Conservation (phyloP, 2,329 filamentous ascomycete species). For the Ceratocystis harringtonii region DNA sequence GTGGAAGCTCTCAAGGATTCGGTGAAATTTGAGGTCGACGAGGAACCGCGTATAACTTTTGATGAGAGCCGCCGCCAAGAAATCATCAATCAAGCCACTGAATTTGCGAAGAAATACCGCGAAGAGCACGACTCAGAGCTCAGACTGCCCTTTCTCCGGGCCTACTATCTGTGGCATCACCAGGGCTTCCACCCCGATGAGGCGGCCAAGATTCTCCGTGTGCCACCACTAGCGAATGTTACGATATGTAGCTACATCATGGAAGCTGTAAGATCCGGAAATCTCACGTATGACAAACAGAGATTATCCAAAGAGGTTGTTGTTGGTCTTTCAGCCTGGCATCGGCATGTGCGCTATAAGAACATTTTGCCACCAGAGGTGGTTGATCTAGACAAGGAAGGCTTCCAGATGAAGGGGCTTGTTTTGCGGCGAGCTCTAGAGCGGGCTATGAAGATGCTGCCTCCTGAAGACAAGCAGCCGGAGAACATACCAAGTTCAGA, state of each 20-base stretch:
- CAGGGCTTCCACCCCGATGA: conserved; percentile 32
- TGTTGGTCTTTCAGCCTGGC: conserved; percentile 13
- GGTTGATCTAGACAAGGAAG: conserved; percentile 2
- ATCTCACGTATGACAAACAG: conserved; percentile 33
- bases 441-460: conserved; percentile 8
- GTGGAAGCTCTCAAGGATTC: conserved; percentile 18
- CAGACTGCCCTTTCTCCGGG: conserved; percentile 30
- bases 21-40: conserved; percentile 21
- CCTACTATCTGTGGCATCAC: conserved; percentile 52
- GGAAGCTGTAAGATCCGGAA: conserved; percentile 36
- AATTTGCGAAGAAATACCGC: conserved; percentile 1
- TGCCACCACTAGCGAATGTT: conserved; percentile 40
- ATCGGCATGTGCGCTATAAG: conserved; percentile 12
- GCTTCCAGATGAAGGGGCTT: conserved; percentile 9
- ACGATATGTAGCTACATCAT: conserved; percentile 48
- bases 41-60: background rate
- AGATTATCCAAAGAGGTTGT: conserved; percentile 34
- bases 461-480: background rate
- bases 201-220: conserved; percentile 41
- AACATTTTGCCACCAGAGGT: conserved; percentile 11
- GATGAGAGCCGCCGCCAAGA: background rate
- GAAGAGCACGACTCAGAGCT: background rate
- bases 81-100: background rate
- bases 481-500: background rate
- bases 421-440: conserved; percentile 9